Base-by-base conservation (phyloP, 805 yeast species). In the Sugiyamaella chiloensis region DNA sequence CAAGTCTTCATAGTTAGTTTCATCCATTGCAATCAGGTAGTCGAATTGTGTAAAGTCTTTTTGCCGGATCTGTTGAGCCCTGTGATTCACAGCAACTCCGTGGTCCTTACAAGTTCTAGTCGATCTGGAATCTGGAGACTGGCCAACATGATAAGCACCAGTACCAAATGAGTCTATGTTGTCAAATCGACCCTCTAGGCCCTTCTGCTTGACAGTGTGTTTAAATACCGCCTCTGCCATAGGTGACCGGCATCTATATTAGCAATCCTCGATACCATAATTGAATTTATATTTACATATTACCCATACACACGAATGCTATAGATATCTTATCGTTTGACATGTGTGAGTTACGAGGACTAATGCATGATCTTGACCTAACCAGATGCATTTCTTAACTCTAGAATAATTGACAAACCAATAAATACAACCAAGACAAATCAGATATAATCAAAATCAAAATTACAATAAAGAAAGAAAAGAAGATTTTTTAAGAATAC, bases 221-320 rank as follows among this genome's bases (percentile, higher is more conserved):
- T 71, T 73, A 67, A 90, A 88, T 1, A 89, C 87, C 0, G 96
- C 96, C 68, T 91, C 97, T 0, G 98, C 97, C 98, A 90, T 91
- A 11, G 98, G 98, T 1, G 96, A 88, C 42, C 97, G 90, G 61
- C 97, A 89, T 19, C 86, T 81, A 30, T 23, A n/a, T n/a, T n/a
- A n/a, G n/a, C n/a, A n/a, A n/a, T n/a, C n/a, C n/a, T n/a, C n/a
- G n/a, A n/a, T n/a, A n/a, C n/a, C n/a, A n/a, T n/a, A n/a, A n/a
- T n/a, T n/a, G n/a, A n/a, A n/a, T 7, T 2, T 4, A 6, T 27
- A 53, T 85, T 56, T 71, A 81, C 83, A 87, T 87, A 65, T 90
- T 90, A 2, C 97, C 97, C 21, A 88, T 71, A 60, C 97, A 90
- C 0, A 89, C 91, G 63, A 90, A 89, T 0, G 95, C 96, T 8